These are phyloP conservation scores for Phytophthora uliginosa DNA, from an alignment of 352 stramenopile species.

Conservation along the genomic window DNA sequence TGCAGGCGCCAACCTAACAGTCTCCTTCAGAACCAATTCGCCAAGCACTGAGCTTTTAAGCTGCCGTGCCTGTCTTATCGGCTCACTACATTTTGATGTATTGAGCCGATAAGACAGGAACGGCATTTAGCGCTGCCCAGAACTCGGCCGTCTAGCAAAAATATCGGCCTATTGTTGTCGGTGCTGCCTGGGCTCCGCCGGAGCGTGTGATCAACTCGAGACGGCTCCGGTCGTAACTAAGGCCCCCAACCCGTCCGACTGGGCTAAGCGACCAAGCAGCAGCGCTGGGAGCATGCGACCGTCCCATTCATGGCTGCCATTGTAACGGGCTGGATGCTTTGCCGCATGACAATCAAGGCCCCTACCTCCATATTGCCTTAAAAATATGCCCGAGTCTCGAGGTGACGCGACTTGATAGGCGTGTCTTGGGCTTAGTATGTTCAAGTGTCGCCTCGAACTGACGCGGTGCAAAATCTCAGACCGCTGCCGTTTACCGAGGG, in stretches of 20 bases:
- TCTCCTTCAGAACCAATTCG: too few species aligned
- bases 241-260: conserved; percentile 26
- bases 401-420: conserved; percentile 16
- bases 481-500: conserved; percentile 18
- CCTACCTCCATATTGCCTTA: neutral
- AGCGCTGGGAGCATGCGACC: conserved; percentile 1
- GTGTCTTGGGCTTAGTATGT: conserved; percentile 4
- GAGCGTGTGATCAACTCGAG: conserved; percentile 30
- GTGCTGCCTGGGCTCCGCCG: neutral
- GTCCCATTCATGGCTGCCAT: conserved; percentile 5
- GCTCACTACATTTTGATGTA: too few species aligned
- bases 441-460: neutral
- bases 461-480: conserved; percentile 22
- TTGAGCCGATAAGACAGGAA: too few species aligned
- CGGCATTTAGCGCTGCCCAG: conserved; percentile 19
- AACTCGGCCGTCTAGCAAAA: conserved; percentile 21
- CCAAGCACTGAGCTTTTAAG: neutral
- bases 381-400: conserved; percentile 14
- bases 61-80: neutral
- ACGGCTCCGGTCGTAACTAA: conserved; percentile 28
- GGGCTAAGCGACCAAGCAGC: neutral
- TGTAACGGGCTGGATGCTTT: conserved; percentile 13
- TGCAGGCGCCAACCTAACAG: neutral
- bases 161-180: conserved; percentile 36
- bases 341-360: conserved; percentile 8